Conservation (phyloP, 805 yeast genomes). For the Wickerhamomyces alni region DNA sequence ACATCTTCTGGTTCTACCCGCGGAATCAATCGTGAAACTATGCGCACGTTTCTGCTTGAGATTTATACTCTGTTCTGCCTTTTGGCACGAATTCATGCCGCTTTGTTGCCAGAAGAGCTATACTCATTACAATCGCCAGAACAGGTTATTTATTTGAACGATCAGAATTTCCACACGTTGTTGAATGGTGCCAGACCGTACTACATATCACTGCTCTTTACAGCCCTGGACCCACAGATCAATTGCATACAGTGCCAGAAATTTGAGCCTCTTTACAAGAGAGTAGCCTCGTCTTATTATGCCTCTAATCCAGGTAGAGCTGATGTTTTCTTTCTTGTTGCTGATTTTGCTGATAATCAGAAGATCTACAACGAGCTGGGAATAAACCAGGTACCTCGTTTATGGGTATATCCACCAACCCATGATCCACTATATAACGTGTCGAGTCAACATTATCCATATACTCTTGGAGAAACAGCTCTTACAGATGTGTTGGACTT, state of each 20-base stretch:
- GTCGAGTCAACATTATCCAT: conserved; percentile 29
- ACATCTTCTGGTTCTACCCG: no score
- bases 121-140: conserved; percentile 10
- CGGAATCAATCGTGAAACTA: no score
- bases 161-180: conserved; percentile 32
- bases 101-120: conserved; percentile 12
- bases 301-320: conserved; percentile 36
- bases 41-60: background rate
- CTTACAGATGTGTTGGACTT: conserved; percentile 37
- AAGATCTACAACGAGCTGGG: conserved; percentile 34
- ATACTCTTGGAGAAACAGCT: conserved; percentile 25
- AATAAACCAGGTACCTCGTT: conserved; percentile 51
- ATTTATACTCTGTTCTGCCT: background rate
- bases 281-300: conserved; percentile 38
- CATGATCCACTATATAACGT: conserved; percentile 20
- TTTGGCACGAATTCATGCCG: conserved; percentile 3
- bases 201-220: conserved; percentile 44
- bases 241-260: conserved; percentile 43
- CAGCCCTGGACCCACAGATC: conserved; percentile 38
- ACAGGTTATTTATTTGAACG: conserved; percentile 32
- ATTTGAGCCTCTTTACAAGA: conserved; percentile 34
- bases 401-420: conserved; percentile 61
- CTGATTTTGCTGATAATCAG: conserved; percentile 44
- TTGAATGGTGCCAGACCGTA: conserved; percentile 46
- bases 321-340: conserved; percentile 39